phyloP scores from a whole-genome alignment of 1,284 basidiomycete genomes.

The Heterobasidion irregulare region DNA sequence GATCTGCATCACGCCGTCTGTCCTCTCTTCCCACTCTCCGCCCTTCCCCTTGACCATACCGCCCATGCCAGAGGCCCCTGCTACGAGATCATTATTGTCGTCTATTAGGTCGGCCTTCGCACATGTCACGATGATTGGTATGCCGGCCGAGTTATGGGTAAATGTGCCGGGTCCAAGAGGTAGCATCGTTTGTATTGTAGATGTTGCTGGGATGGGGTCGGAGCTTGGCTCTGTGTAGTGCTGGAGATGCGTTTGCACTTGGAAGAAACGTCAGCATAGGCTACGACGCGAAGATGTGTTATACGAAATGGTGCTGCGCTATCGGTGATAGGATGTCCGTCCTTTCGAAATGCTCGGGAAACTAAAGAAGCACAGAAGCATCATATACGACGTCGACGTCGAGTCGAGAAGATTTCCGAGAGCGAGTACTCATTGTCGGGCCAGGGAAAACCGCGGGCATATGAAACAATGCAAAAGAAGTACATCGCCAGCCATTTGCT shows the following conservation, averaged over 20 bases:
- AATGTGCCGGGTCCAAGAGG: slow-evolving; percentile 75
- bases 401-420: no score
- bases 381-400: no score
- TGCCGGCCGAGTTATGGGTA: slow-evolving; percentile 75
- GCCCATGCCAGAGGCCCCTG: slow-evolving; percentile 66
- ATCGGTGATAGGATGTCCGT: no score
- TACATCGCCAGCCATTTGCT: no score
- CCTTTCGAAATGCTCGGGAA: no score
- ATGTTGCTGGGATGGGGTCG: slow-evolving; percentile 49
- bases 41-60: slow-evolving; percentile 82
- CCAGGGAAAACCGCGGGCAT: no score
- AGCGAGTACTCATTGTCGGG: no score
- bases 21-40: slow-evolving; percentile 90
- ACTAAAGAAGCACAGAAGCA: no score
- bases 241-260: slow-evolving; percentile 84
- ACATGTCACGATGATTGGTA: slow-evolving; percentile 87
- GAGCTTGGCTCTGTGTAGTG: slow-evolving; percentile 81
- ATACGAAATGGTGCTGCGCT: not conserved
- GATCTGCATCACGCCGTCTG: slow-evolving; percentile 93
- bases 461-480: no score
- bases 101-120: slow-evolving; percentile 89
- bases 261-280: slow-evolving; percentile 2
- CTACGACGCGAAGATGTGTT: not conserved
- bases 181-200: slow-evolving; percentile 54
- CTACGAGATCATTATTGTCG: slow-evolving; percentile 64